A percentile compares a stretch with the other conserved stretches of the same genome.
Evolutionary conservation across 306 rosid species (phyloP).

Genomic region (Erythrophleum fordii): DNA sequence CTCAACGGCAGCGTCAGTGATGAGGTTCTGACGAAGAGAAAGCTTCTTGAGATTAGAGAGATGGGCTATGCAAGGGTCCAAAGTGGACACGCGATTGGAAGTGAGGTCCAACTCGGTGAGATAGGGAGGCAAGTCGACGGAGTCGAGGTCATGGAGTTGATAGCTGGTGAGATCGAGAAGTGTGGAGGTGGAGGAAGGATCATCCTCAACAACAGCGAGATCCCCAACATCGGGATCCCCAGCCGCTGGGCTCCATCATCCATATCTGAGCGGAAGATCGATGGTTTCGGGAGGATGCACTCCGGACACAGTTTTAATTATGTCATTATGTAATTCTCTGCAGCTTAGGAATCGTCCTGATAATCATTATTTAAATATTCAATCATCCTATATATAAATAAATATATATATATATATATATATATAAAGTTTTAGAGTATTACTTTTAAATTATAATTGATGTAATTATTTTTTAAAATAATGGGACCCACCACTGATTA

Average conservation of each 20-base stretch:
- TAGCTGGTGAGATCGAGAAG: constrained; percentile 81
- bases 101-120: constrained; percentile 94
- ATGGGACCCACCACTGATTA: too few relatives aligned
- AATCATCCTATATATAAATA: too few relatives aligned
- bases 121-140: constrained; percentile 66
- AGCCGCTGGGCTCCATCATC: constrained; percentile 32
- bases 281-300: background rate
- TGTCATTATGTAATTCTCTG: too few relatives aligned
- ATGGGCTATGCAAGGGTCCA: constrained; percentile 80
- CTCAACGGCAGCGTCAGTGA: constrained; percentile 62
- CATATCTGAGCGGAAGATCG: constrained; percentile 19
- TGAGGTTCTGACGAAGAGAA: constrained; percentile 85
- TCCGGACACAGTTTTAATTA: background rate
- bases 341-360: too few relatives aligned
- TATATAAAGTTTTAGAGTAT: too few relatives aligned
- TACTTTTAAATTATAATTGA: too few relatives aligned
- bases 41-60: constrained; percentile 78
- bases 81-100: constrained; percentile 70
- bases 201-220: constrained; percentile 34
- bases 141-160: constrained; percentile 83
- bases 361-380: too few relatives aligned
- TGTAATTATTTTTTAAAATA: too few relatives aligned
- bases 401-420: too few relatives aligned
- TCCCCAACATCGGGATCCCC: constrained; percentile 39
- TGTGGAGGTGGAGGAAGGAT: constrained; percentile 63